Conservation (phyloP, 306 rosid genomes). For the Castanea sativa region DNA sequence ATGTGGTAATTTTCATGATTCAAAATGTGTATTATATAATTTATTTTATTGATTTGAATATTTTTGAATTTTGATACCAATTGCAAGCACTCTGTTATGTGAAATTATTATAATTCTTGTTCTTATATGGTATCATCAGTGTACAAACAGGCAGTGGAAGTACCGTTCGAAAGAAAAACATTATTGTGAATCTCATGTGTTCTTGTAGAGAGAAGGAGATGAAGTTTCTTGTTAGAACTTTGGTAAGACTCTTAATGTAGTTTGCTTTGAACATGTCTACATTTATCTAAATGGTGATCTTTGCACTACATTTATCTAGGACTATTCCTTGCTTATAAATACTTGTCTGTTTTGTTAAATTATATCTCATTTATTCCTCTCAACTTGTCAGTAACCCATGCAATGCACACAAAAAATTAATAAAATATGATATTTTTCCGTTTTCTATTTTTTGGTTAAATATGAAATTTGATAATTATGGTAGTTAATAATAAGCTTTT, state of each 20-base stretch:
- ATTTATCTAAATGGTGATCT: background rate
- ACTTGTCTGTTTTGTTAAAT: no score
- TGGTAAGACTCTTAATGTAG: constrained; percentile 51
- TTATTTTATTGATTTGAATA: background rate
- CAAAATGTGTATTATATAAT: background rate
- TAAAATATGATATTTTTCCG: no score
- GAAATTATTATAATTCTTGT: constrained; percentile 19
- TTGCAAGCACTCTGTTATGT: constrained; percentile 11
- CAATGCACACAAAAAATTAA: no score
- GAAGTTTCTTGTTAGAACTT: constrained; percentile 88
- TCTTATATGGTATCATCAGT: constrained; percentile 63
- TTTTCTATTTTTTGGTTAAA: no score
- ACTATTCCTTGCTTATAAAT: no score
- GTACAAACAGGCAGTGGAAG: constrained; percentile 91
- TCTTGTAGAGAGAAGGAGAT: constrained; percentile 91
- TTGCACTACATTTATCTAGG: background rate
- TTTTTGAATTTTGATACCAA: background rate
- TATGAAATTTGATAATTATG: no score
- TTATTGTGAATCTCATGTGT: constrained; percentile 75
- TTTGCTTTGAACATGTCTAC: background rate
- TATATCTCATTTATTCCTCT: no score
- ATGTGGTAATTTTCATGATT: background rate
- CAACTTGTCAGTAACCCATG: no score
- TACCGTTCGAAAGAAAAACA: constrained; percentile 69
- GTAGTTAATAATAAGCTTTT: no score